Evolutionary conservation across 768 basidiomycete species (phyloP), one percentile per base, ranked within the genome.

Genomic region (Russula sp.): DNA sequence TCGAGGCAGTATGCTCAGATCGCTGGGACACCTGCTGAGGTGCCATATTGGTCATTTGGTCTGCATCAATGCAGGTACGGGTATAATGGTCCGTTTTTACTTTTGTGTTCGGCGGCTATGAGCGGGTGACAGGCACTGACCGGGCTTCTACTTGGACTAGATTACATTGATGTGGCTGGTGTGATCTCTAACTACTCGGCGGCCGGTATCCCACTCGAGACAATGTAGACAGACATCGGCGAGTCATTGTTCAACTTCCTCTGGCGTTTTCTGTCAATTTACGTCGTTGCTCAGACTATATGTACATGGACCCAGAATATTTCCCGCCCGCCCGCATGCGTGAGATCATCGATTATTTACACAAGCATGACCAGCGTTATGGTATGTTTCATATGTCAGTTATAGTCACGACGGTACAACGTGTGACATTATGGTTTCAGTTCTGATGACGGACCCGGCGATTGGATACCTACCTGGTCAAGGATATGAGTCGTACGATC

Each of bases 171-270:
- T 36, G 85, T 88, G 1, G 82, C 85, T 0, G 73, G 76, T 40
- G 87, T 88, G 5, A 83, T 89, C 61, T 73, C 80, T 0, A 84
- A 81, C 71, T 89, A 89, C 66, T 80, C 84, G 1, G 78, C 74
- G 1, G 84, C 85, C 0, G 71, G 74, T 5, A 89, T 90, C 59
- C 88, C 87, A 8, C 79, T 89, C 4, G 87, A 90, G 72, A 88
- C 87, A 0, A 88, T 89, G 87, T 89, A 87, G 87, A 87, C 87
- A 2, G 88, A 89, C 72, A 89, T 89, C 40, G 85, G 86, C 82
- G 68, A 34, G 69, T 59, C 2, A 32, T 22, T 26, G 22, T 42
- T 34, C n/a, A n/a, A n/a, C n/a, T 16, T 8, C 6, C 11, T 49
- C 14, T n/a, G 5, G 2, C 2, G 48, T 22, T 26, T 13, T n/a